Evolutionary conservation across 371 early-diverging fungal species (phyloP).

Genomic region (Mucor racemosus): DNA sequence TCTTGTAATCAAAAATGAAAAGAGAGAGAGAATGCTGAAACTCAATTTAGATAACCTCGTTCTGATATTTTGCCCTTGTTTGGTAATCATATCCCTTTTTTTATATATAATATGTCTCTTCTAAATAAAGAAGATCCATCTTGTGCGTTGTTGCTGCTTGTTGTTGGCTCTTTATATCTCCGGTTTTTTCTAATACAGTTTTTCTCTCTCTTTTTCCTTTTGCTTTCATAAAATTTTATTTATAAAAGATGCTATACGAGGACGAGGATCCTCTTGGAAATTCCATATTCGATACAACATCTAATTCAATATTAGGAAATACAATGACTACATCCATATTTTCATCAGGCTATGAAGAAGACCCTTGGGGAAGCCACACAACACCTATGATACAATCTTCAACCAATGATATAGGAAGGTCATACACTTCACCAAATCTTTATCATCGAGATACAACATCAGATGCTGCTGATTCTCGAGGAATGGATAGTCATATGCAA

Average conservation of each 20-base stretch:
- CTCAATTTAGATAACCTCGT: too few relatives aligned
- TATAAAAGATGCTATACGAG: slow-evolving; percentile 31
- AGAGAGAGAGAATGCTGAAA: too few relatives aligned
- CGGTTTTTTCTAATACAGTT: neutral
- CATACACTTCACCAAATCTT: slow-evolving; percentile 28
- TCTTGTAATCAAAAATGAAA: too few relatives aligned
- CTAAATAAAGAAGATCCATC: too few relatives aligned
- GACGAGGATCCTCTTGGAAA: slow-evolving; percentile 38
- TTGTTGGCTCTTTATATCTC: neutral
- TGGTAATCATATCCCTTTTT: too few relatives aligned
- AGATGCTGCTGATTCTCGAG: slow-evolving; percentile 12
- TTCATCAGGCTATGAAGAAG: slow-evolving; percentile 36
- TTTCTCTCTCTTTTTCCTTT: neutral
- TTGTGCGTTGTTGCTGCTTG: neutral
- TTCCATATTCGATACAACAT: slow-evolving; percentile 30
- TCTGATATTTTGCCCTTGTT: too few relatives aligned
- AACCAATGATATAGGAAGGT: slow-evolving; percentile 14
- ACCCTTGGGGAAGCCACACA: slow-evolving; percentile 38
- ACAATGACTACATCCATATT: slow-evolving; percentile 35
- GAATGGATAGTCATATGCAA: neutral
- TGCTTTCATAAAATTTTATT: neutral
- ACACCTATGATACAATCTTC: neutral
- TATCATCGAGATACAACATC: slow-evolving; percentile 15
- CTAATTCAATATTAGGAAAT: slow-evolving; percentile 27
- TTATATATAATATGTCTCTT: too few relatives aligned